Evolutionary conservation across 768 basidiomycete genomes (phyloP).

Genomic region (Amanita thiersii): DNA sequence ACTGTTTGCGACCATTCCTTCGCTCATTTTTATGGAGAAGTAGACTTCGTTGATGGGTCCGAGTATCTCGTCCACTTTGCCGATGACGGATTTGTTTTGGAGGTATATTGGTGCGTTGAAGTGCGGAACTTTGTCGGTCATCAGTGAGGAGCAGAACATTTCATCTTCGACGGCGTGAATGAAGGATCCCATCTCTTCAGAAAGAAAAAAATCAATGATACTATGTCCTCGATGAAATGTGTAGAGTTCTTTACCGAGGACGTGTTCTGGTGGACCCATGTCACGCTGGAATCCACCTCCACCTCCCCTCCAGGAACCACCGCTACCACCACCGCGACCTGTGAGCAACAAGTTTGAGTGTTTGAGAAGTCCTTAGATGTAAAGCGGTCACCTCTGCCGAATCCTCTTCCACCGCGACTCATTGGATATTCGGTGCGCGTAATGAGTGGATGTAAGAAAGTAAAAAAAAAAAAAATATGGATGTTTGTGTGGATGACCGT

Average conservation of each 20-base stretch:
- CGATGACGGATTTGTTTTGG: conserved; percentile 91
- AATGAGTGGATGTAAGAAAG: no score
- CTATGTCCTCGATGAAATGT: no score
- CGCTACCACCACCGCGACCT: conserved; percentile 33
- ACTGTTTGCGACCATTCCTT: conserved; percentile 90
- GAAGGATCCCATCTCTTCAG: conserved; percentile 94
- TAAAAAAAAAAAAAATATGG: no score
- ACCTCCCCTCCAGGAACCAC: no score
- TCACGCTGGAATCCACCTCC: conserved; percentile 41
- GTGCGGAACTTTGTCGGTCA: conserved; percentile 90
- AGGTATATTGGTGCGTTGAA: conserved; percentile 99
- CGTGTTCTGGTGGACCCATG: conserved; percentile 65
- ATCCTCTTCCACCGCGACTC: conserved; percentile 29
- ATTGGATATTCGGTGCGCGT: no score
- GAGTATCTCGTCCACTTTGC: conserved; percentile 99
- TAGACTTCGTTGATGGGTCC: conserved; percentile 98
- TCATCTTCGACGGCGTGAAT: conserved; percentile 96
- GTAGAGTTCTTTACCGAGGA: no score
- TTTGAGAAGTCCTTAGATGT: not conserved
- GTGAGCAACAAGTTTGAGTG: not conserved
- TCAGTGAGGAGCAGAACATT: conserved; percentile 87
- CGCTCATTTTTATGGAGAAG: conserved; percentile 95
- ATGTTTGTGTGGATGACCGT: no score
- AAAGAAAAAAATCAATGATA: no score
- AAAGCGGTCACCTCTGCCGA: conserved; percentile 35